A percentile compares a stretch with the other conserved stretches of the same genome.
Evolutionary conservation across 345 rosid genomes (phyloP).

Genomic region (Pistacia vera): DNA sequence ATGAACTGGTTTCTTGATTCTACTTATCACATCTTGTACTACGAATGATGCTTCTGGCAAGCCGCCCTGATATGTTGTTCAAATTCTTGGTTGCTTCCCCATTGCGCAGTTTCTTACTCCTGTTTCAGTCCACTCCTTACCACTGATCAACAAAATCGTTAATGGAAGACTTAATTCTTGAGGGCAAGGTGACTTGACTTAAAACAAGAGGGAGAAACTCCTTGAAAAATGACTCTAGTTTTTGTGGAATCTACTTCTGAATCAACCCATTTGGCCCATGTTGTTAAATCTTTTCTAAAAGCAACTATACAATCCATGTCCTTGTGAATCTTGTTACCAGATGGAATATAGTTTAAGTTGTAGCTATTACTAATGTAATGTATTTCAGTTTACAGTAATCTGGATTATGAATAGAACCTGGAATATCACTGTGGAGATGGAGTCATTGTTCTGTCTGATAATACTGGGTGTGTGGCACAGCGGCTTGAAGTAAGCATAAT

Average conservation of each 20-base stretch:
- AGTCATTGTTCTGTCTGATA: conserved; percentile 13
- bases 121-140: conserved; percentile 56
- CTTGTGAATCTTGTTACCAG: conserved; percentile 37
- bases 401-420: conserved; percentile 31
- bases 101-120: conserved; percentile 47
- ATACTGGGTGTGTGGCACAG: conserved; percentile 47
- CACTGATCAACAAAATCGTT: conserved; percentile 30
- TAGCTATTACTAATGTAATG: too few species aligned
- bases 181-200: conserved; percentile 39
- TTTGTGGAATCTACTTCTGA: conserved; percentile 60
- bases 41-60: conserved; percentile 42
- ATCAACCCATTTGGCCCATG: conserved; percentile 93
- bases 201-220: conserved; percentile 79
- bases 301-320: conserved; percentile 85
- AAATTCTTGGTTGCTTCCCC: conserved; percentile 43
- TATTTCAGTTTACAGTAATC: not conserved
- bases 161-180: not conserved
- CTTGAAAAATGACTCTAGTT: conserved; percentile 72
- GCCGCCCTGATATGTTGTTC: conserved; percentile 41
- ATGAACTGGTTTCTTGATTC: conserved; percentile 49
- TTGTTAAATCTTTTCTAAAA: conserved; percentile 59
- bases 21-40: conserved; percentile 43
- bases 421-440: conserved; percentile 33
- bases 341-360: conserved; percentile 26
- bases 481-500: conserved; percentile 56